phyloP scores from a whole-genome alignment of 2,329 filamentous ascomycete genomes.

The Pseudogymnoascus sp. region DNA sequence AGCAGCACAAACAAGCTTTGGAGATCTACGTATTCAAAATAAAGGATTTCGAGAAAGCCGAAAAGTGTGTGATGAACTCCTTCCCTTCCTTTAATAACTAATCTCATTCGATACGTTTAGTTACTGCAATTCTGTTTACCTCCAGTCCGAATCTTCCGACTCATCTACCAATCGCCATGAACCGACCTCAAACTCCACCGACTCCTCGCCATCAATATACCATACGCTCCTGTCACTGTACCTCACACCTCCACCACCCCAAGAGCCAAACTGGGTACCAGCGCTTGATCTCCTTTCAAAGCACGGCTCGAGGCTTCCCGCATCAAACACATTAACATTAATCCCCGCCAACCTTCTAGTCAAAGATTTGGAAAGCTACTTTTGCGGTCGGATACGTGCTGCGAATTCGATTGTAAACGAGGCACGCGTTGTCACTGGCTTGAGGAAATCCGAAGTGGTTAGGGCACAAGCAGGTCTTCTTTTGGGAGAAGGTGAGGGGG shows the following conservation, averaged over 20 bases:
- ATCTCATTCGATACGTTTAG: slow-evolving; percentile 33
- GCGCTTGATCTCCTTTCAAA: slow-evolving; percentile 82
- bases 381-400: slow-evolving; percentile 78
- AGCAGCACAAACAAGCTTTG: slow-evolving; percentile 88
- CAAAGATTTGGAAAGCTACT: slow-evolving; percentile 76
- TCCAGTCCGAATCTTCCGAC: slow-evolving; percentile 41
- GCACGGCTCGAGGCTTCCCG: slow-evolving; percentile 85
- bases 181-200: slow-evolving; percentile 32
- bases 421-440: slow-evolving; percentile 63
- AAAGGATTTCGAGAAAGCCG: slow-evolving; percentile 76
- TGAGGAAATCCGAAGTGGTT: slow-evolving; percentile 74
- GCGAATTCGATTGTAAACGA: slow-evolving; percentile 78
- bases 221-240: slow-evolving; percentile 86
- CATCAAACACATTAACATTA: slow-evolving; percentile 73
- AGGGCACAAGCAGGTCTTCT: slow-evolving; percentile 63
- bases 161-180: slow-evolving; percentile 15
- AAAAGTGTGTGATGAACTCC: slow-evolving; percentile 57
- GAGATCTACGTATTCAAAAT: slow-evolving; percentile 97
- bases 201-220: slow-evolving; percentile 69
- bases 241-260: slow-evolving; percentile 65
- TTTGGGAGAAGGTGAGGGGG: slow-evolving; percentile 57
- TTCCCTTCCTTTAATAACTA: background rate
- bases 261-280: slow-evolving; percentile 64
- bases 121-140: slow-evolving; percentile 83
- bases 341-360: slow-evolving; percentile 77